Base-by-base conservation (phyloP, 331 rosid species). In the Quercus tomentella region DNA sequence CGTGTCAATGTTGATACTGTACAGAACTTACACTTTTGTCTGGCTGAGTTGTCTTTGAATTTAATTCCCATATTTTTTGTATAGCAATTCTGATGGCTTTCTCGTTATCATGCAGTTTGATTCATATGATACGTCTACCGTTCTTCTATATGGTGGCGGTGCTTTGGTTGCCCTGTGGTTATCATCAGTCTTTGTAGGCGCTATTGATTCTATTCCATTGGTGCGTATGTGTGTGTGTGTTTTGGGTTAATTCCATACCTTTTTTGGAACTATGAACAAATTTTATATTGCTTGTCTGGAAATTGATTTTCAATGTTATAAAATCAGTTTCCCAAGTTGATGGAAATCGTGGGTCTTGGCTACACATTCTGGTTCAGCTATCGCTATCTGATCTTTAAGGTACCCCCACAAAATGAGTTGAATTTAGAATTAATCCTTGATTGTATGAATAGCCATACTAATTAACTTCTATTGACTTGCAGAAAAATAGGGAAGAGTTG, bases 311-410 rank as follows among this genome's bases (percentile, higher is more conserved):
- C 45, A 35, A 75, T 76, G 4, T 55, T 33, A 5, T 74, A 33
- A 58, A 18, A 70, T 51, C 82, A 93, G 99, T 78, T 96, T 71
- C 99, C 98, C 73, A 96, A 96, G 88, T 74, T 96, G 81, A 77
- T 96, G 87, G 99, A 93, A 86, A 82, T 93, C 25, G 91, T 96
- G 5, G 99, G 98, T 63, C 97, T 96, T 73, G 94, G 85, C 63
- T 93, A 91, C 76, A 84, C 92, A 4, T n/a, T 89, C 43, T 96
- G 99, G 99, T 96, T 96, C 83, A 83, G 83, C 18, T 83, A 82
- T 74, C 98, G 99, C 31, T 96, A 89, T 82, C 86, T 96, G 76
- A 78, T 96, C 62, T 96, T 93, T 87, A 91, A 96, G 98, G 98
- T 93, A 85, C 31, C 31, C 31, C 12, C 0, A 5, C 30, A 33